Evolutionary conservation across 192 early-diverging fungal genomes (phyloP).

Genomic region (Coemansia javaensis): DNA sequence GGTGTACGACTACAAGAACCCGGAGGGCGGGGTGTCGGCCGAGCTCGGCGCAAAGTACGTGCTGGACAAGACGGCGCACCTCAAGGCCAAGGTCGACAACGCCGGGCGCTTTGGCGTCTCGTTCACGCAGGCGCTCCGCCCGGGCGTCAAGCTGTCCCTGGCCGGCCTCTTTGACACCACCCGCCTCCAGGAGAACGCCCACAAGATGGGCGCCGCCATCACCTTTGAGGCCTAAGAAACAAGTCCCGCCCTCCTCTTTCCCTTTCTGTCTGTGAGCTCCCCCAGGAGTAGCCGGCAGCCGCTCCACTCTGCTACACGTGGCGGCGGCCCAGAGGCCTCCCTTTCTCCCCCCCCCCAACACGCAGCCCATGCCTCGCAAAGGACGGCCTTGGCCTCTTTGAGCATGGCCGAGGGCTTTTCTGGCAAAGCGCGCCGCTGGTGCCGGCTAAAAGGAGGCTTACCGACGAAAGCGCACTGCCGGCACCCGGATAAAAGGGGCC

Average conservation of each 20-base stretch:
- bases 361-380: too few relatives aligned
- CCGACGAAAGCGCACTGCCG: too few relatives aligned
- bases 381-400: too few relatives aligned
- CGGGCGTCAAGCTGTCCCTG: constrained; percentile 89
- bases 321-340: too few relatives aligned
- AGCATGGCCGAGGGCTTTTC: too few relatives aligned
- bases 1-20: constrained; percentile 78
- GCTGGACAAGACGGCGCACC: constrained; percentile 81
- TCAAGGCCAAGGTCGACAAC: constrained; percentile 86
- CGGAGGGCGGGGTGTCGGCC: constrained; percentile 67
- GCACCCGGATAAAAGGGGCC: too few relatives aligned
- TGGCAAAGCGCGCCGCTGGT: too few relatives aligned
- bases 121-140: constrained; percentile 88
- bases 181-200: constrained; percentile 86
- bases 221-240: constrained; percentile 81
- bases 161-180: constrained; percentile 94
- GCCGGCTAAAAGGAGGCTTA: too few relatives aligned
- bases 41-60: constrained; percentile 95
- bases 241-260: not conserved
- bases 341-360: not conserved
- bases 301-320: too few relatives aligned
- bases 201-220: constrained; percentile 90
- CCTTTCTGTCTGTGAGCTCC: not conserved
- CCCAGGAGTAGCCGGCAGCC: not conserved
- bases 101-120: constrained; percentile 85